Evolutionary conservation across 2,329 filamentous ascomycete genomes (phyloP).

Genomic region (Aspergillus awamori): DNA sequence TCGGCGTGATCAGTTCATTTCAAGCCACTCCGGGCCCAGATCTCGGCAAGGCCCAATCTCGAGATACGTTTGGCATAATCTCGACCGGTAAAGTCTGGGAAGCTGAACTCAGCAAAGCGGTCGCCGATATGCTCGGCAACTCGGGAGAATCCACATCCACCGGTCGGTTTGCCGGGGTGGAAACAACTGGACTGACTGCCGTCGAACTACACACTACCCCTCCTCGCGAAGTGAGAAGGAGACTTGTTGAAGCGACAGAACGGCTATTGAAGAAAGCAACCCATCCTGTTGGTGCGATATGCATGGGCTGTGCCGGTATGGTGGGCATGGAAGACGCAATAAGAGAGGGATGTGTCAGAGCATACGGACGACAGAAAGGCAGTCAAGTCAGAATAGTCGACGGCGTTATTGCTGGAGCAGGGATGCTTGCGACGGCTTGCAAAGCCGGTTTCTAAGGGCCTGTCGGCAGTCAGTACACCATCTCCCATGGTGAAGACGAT

Average conservation of each 20-base stretch:
- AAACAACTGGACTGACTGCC: slow-evolving; percentile 79
- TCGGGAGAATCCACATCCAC: slow-evolving; percentile 35
- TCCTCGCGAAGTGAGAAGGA: slow-evolving; percentile 63
- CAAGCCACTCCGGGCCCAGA: slow-evolving; percentile 27
- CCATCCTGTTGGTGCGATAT: slow-evolving; percentile 65
- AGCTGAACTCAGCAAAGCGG: slow-evolving; percentile 66
- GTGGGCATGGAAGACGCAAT: slow-evolving; percentile 79
- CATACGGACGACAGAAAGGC: slow-evolving; percentile 63
- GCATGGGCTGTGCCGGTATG: slow-evolving; percentile 91
- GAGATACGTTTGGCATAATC: slow-evolving; percentile 74
- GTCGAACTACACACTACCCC: slow-evolving; percentile 74
- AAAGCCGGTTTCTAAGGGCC: slow-evolving; percentile 37
- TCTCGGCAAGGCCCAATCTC: slow-evolving; percentile 42
- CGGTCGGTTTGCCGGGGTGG: slow-evolving; percentile 73
- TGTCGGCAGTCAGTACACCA: background rate
- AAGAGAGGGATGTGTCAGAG: slow-evolving; percentile 66
- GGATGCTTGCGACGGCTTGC: slow-evolving; percentile 40
- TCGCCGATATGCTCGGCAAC: slow-evolving; percentile 64
- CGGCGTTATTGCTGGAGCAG: slow-evolving; percentile 54
- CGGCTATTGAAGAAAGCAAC: slow-evolving; percentile 58
- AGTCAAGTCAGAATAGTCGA: slow-evolving; percentile 72
- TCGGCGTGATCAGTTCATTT: slow-evolving; percentile 57
- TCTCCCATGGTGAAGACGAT: background rate
- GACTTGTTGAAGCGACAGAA: slow-evolving; percentile 71
- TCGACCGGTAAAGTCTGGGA: slow-evolving; percentile 88